phyloP scores from a whole-genome alignment of 352 stramenopile species.

The Phytophthora colocasiae region DNA sequence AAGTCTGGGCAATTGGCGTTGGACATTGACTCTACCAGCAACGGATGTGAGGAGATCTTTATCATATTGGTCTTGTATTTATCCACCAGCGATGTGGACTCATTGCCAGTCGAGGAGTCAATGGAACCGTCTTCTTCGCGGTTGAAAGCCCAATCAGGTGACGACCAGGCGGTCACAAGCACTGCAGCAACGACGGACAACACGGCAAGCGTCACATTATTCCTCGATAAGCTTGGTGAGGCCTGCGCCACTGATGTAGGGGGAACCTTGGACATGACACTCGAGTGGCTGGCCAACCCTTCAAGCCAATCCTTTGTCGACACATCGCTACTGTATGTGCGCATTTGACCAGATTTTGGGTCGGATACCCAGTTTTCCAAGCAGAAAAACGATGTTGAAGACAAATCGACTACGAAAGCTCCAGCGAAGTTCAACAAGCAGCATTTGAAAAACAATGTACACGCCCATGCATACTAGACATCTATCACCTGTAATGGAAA shows the following conservation, averaged over 20 bases:
- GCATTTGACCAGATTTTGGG: conserved; percentile 1
- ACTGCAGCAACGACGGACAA: conserved; percentile 45
- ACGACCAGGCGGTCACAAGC: conserved; percentile 37
- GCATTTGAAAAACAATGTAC: too few species aligned
- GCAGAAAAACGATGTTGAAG: conserved; percentile 4
- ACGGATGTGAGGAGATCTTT: conserved; percentile 50
- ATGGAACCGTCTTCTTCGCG: conserved; percentile 3
- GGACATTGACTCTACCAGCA: conserved; percentile 26
- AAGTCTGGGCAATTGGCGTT: conserved; percentile 35
- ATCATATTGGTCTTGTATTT: conserved; percentile 72
- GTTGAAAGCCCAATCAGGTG: not conserved
- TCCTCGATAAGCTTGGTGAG: not conserved
- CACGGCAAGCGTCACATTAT: conserved; percentile 41
- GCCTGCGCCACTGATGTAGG: not conserved
- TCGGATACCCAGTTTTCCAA: conserved; percentile 1
- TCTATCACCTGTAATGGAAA: too few species aligned
- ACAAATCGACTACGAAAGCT: not conserved
- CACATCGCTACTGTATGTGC: too few species aligned
- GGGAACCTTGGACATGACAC: not conserved
- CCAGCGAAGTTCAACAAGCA: too few species aligned
- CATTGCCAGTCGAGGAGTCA: conserved; percentile 6
- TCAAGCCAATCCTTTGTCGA: conserved; percentile 12
- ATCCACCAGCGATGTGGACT: conserved; percentile 28
- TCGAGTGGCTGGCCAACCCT: conserved; percentile 1
- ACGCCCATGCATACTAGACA: too few species aligned